Evolutionary conservation across 805 yeast genomes (phyloP).

Genomic region (Suhomyces sp.): DNA sequence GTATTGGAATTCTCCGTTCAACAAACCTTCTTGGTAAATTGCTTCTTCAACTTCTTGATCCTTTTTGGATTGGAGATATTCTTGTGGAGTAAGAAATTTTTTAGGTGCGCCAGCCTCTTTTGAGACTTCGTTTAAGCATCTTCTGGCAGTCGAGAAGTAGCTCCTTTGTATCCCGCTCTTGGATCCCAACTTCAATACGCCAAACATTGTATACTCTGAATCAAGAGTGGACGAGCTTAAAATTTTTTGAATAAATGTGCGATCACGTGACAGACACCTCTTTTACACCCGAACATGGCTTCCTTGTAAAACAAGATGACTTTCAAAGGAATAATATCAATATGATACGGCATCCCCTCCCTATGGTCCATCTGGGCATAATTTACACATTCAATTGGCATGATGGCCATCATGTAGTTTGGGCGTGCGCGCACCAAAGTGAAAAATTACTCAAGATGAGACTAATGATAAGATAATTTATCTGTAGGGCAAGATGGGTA

Average conservation of each 20-base stretch:
- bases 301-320: neutral
- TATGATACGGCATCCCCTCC: too few species aligned
- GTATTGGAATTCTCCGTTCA: slow-evolving; percentile 25
- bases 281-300: neutral
- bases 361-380: too few species aligned
- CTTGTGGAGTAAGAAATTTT: slow-evolving; percentile 24
- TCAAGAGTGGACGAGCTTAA: neutral
- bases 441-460: slow-evolving; percentile 1
- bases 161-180: neutral
- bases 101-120: neutral
- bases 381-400: neutral
- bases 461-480: neutral
- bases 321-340: neutral
- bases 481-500: slow-evolving; percentile 67
- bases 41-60: slow-evolving; percentile 23
- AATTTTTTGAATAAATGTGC: neutral
- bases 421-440: slow-evolving; percentile 2
- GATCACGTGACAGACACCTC: neutral
- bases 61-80: slow-evolving; percentile 27
- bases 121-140: neutral
- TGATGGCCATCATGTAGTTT: too few species aligned
- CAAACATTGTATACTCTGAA: neutral
- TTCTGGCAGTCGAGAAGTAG: neutral
- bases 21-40: slow-evolving; percentile 25
- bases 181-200: neutral